These are phyloP conservation scores for Pythium periplocum DNA, from an alignment of 352 stramenopile genomes.

Conservation along the genomic window DNA sequence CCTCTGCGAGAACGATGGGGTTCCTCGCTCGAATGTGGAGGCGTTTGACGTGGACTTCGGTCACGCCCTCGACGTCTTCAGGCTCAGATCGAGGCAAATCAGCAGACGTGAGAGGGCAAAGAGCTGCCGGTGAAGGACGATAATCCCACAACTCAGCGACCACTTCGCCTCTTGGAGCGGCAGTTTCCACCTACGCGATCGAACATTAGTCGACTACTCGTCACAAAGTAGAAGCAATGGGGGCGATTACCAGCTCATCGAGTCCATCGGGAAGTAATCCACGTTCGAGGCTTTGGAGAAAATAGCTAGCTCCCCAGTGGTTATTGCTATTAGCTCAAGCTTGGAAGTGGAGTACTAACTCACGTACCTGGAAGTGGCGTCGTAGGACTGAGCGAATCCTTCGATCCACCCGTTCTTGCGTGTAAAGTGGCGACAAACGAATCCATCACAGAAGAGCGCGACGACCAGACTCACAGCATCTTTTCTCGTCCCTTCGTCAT, in stretches of 20 bases:
- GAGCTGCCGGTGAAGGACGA: constrained; percentile 4
- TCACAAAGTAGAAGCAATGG: too few relatives aligned
- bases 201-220: too few relatives aligned
- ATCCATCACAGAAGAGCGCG: constrained; percentile 57
- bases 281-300: constrained; percentile 50
- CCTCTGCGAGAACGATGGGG: constrained; percentile 8
- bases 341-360: too few relatives aligned
- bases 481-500: neutral
- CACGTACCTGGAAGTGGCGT: constrained; percentile 50
- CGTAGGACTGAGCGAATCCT: constrained; percentile 67
- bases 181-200: constrained; percentile 9
- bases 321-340: neutral
- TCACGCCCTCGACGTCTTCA: too few relatives aligned
- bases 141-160: constrained; percentile 21
- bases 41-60: constrained; percentile 2
- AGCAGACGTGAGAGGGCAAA: constrained; percentile 21
- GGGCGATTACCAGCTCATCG: constrained; percentile 34
- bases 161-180: constrained; percentile 1
- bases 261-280: constrained; percentile 51
- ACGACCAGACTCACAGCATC: constrained; percentile 28
- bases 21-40: constrained; percentile 11
- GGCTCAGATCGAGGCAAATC: constrained; percentile 8
- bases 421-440: constrained; percentile 62
- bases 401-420: constrained; percentile 45
- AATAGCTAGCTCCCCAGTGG: constrained; percentile 31